Evolutionary conservation across 2,329 filamentous ascomycete genomes (phyloP).

Genomic region (Exophiala calicioides): DNA sequence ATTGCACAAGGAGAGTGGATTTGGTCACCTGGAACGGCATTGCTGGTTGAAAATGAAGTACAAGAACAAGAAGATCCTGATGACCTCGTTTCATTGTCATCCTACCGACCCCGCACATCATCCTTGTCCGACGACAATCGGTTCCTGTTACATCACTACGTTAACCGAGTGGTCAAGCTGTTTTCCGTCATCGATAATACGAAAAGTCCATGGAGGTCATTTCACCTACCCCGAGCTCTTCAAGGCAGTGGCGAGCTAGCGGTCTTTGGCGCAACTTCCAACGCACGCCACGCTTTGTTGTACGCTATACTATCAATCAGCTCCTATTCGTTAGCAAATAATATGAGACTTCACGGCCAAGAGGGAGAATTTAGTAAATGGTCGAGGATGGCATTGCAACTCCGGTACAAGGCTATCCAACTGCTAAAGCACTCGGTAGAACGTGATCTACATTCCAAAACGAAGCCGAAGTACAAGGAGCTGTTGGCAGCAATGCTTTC

Average conservation of each 20-base stretch:
- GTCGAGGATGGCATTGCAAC: slow-evolving; percentile 4
- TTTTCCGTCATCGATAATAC: slow-evolving; percentile 4
- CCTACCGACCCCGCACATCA: not conserved
- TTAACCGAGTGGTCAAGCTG: slow-evolving; percentile 3
- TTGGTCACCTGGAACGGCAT: slow-evolving; percentile 3
- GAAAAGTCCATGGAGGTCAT: slow-evolving; percentile 7
- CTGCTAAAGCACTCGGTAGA: not conserved
- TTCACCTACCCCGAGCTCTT: slow-evolving; percentile 9
- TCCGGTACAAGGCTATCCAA: slow-evolving; percentile 2
- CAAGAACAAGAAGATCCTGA: not conserved
- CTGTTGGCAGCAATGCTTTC: slow-evolving; percentile 8
- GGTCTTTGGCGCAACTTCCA: slow-evolving; percentile 1
- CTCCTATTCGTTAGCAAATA: slow-evolving; percentile 3
- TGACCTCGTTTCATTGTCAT: not conserved
- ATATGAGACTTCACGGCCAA: slow-evolving; percentile 4
- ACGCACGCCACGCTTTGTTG: slow-evolving; percentile 3
- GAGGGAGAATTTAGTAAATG: slow-evolving; percentile 1
- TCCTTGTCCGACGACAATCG: slow-evolving; percentile 1
- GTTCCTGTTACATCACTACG: slow-evolving; percentile 6
- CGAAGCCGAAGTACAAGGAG: slow-evolving; percentile 8
- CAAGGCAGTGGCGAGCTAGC: slow-evolving; percentile 3
- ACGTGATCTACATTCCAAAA: slow-evolving; percentile 1
- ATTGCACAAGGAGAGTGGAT: not conserved
- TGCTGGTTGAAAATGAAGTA: not conserved
- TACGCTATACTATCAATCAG: slow-evolving; percentile 6